Evolutionary conservation across 2,329 filamentous ascomycete genomes (phyloP).

Genomic region (Ophiostoma pallidulum): DNA sequence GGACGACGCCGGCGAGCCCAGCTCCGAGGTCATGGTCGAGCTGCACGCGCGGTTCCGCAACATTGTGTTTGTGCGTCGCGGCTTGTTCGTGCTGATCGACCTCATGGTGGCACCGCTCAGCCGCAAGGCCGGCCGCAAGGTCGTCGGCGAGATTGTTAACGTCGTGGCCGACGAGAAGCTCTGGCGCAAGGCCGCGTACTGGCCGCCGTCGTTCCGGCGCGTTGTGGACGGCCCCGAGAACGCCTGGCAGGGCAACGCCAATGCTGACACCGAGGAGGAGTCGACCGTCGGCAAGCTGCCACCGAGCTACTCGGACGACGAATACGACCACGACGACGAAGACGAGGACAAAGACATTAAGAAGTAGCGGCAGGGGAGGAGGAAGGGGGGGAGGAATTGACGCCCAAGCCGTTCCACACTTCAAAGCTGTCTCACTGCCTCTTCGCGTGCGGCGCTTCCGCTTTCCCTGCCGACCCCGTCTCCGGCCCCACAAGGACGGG

Average conservation of each 20-base stretch:
- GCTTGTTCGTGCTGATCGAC: conserved; percentile 79
- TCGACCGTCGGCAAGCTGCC: conserved; percentile 80
- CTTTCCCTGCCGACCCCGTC: too few species aligned
- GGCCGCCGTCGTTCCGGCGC: too few species aligned
- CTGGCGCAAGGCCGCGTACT: conserved; percentile 85
- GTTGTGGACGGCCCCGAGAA: conserved; percentile 63
- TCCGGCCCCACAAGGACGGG: too few species aligned
- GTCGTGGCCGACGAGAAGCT: conserved; percentile 83
- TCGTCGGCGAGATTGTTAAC: conserved; percentile 84
- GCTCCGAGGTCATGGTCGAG: conserved; percentile 61
- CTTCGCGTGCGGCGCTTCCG: conserved; percentile 12
- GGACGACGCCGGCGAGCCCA: neutral
- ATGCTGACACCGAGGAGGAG: conserved; percentile 51
- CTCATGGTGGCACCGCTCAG: conserved; percentile 41
- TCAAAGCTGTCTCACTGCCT: conserved; percentile 12
- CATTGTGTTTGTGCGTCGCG: conserved; percentile 86
- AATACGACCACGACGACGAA: conserved; percentile 29
- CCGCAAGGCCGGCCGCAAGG: conserved; percentile 62
- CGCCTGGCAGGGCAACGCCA: conserved; percentile 19
- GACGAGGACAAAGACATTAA: conserved; percentile 3
- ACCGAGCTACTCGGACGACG: conserved; percentile 68
- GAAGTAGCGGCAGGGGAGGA: too few species aligned
- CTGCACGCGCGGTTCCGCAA: conserved; percentile 75
- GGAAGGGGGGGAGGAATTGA: neutral
- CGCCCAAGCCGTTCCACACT: too few species aligned